These are phyloP conservation scores for Pseudozyma hubeiensis DNA, from an alignment of 1,284 basidiomycete genomes.

Conservation along the genomic window DNA sequence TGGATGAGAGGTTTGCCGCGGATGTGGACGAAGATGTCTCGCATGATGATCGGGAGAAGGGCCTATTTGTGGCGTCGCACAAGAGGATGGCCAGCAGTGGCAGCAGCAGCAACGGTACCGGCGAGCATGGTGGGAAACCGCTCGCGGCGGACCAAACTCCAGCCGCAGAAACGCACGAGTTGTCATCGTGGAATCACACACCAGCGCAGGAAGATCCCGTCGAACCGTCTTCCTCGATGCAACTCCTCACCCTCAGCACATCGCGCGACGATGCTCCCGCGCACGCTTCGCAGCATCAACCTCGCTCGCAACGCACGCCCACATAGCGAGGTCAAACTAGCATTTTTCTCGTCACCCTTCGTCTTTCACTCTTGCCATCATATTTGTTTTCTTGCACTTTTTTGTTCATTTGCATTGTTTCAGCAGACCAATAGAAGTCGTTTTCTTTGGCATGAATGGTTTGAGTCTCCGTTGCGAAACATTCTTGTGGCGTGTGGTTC, in stretches of 20 bases:
- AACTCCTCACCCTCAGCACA: too few species aligned
- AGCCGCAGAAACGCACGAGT: not conserved
- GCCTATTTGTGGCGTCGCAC: not conserved
- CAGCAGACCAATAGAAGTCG: not conserved
- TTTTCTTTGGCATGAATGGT: not conserved
- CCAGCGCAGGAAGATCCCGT: too few species aligned
- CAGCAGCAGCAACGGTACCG: not conserved
- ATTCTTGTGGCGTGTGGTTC: too few species aligned
- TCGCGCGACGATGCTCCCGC: too few species aligned
- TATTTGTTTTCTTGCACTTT: not conserved
- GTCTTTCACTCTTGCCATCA: not conserved
- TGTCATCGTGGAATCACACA: too few species aligned
- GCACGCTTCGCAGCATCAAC: too few species aligned
- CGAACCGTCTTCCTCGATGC: too few species aligned
- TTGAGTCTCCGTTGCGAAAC: too few species aligned
- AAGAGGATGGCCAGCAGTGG: not conserved
- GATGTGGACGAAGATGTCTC: slow-evolving; percentile 1
- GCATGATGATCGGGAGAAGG: slow-evolving; percentile 12
- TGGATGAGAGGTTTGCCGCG: slow-evolving; percentile 32
- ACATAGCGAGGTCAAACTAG: too few species aligned
- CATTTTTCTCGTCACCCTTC: not conserved
- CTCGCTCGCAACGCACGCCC: too few species aligned
- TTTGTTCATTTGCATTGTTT: not conserved
- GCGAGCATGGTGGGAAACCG: not conserved
- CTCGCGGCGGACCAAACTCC: not conserved